Percentiles rank a stretch among this genome's conserved stretches.
phyloP scores from a whole-genome alignment of 169 alveolate species.

The Plasmodium chabaudi region DNA sequence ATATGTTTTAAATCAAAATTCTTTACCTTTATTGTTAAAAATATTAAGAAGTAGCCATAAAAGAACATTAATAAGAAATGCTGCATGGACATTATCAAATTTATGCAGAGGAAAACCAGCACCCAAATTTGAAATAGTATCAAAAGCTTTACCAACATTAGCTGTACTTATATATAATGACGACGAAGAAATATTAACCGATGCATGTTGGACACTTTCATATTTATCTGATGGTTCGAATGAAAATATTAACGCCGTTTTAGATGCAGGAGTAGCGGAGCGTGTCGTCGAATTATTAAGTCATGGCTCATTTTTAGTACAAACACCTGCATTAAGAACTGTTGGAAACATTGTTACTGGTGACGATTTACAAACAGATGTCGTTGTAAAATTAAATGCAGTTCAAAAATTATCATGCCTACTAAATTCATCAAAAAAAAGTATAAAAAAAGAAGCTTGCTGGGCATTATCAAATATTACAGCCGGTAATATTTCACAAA shows the following conservation, averaged over 20 bases:
- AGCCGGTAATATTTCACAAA: slow-evolving; percentile 95
- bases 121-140: slow-evolving; percentile 90
- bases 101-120: slow-evolving; percentile 96
- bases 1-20: slow-evolving; percentile 90
- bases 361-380: slow-evolving; percentile 95
- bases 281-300: slow-evolving; percentile 93
- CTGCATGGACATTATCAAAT: slow-evolving; percentile 97
- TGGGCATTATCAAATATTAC: slow-evolving; percentile 98
- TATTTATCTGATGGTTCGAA: slow-evolving; percentile 95
- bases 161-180: slow-evolving; percentile 89
- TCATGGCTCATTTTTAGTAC: slow-evolving; percentile 91
- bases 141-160: slow-evolving; percentile 91
- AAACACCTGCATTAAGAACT: slow-evolving; percentile 97
- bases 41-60: slow-evolving; percentile 88
- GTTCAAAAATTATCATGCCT: slow-evolving; percentile 88
- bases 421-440: slow-evolving; percentile 90
- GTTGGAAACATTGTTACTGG: slow-evolving; percentile 98
- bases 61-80: slow-evolving; percentile 93
- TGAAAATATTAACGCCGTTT: slow-evolving; percentile 91
- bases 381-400: slow-evolving; percentile 94
- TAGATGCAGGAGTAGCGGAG: slow-evolving; percentile 93
- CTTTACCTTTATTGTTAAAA: slow-evolving; percentile 88
- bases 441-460: slow-evolving; percentile 97
- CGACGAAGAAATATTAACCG: slow-evolving; percentile 91
- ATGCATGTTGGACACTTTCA: slow-evolving; percentile 96